These are phyloP conservation scores for Teratosphaeria zuluensis DNA, from an alignment of 2,329 filamentous ascomycete genomes.

Conservation along the genomic window DNA sequence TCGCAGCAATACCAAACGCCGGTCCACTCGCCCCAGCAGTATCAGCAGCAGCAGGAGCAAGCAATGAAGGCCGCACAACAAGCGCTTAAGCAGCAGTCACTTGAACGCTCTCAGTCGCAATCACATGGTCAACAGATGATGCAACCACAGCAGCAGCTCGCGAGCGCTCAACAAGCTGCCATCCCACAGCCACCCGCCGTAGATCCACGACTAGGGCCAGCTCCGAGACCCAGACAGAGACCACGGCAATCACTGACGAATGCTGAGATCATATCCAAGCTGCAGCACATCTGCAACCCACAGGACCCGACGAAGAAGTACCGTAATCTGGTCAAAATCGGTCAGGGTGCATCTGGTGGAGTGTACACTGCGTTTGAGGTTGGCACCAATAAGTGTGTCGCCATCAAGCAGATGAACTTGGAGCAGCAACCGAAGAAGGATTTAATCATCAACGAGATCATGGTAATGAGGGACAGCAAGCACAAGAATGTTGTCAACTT, in stretches of 20 bases:
- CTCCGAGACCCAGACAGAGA: conserved; percentile 64
- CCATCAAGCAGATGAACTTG: conserved; percentile 99
- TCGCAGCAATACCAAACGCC: conserved; percentile 40
- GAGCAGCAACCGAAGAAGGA: conserved; percentile 99
- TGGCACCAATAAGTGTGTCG: conserved; percentile 76
- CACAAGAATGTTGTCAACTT: conserved; percentile 99
- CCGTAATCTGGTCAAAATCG: conserved; percentile 83
- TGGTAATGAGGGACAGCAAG: conserved; percentile 98
- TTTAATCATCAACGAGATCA: conserved; percentile 95
- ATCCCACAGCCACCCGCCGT: conserved; percentile 34
- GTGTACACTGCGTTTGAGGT: conserved; percentile 87
- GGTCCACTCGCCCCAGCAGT: conserved; percentile 34
- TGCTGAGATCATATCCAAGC: conserved; percentile 69
- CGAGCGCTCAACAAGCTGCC: conserved; percentile 28
- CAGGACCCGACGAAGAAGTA: conserved; percentile 86
- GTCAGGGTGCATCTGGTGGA: conserved; percentile 91
- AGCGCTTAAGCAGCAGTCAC: conserved; percentile 54
- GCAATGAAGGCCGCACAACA: conserved; percentile 72
- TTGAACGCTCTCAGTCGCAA: conserved; percentile 53
- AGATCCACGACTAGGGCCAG: conserved; percentile 44
- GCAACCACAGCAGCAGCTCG: conserved; percentile 28
- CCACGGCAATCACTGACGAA: conserved; percentile 59
- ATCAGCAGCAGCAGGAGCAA: conserved; percentile 72
- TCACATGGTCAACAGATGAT: conserved; percentile 52
- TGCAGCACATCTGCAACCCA: conserved; percentile 83